phyloP scores from a whole-genome alignment of 1,139 yeast species.

The Saccharomyces hybrid region DNA sequence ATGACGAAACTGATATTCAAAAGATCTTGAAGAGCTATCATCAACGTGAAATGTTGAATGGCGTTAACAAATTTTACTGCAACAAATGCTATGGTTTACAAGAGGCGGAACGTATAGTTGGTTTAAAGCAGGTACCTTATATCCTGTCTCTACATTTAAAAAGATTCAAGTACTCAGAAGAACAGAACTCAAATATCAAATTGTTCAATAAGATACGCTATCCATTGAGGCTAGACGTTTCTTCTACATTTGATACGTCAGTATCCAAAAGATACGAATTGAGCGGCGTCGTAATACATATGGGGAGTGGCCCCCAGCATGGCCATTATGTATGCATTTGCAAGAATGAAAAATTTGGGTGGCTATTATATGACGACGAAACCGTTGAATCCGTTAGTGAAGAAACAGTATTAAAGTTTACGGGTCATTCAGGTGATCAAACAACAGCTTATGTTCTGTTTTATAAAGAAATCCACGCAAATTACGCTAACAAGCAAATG shows the following conservation, averaged over 20 bases:
- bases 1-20: conserved; percentile 66
- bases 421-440: conserved; percentile 82
- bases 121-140: conserved; percentile 68
- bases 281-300: conserved; percentile 81
- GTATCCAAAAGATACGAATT: conserved; percentile 59
- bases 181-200: conserved; percentile 72
- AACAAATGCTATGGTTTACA: conserved; percentile 85
- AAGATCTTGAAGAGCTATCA: conserved; percentile 73
- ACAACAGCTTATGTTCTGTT: conserved; percentile 89
- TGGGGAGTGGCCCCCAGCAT: conserved; percentile 97
- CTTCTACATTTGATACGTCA: conserved; percentile 55
- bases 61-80: conserved; percentile 86
- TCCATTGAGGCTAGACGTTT: conserved; percentile 64
- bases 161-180: conserved; percentile 85
- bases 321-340: conserved; percentile 91
- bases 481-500: background rate
- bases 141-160: conserved; percentile 77
- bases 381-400: conserved; percentile 86
- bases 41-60: conserved; percentile 76
- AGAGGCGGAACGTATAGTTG: conserved; percentile 92
- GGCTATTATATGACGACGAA: conserved; percentile 94
- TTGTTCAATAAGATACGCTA: conserved; percentile 79
- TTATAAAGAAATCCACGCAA: conserved; percentile 40
- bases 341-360: conserved; percentile 69
- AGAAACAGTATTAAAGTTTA: conserved; percentile 71